Base-by-base conservation (phyloP, 768 basidiomycete genomes). In the Russula olivacea region DNA sequence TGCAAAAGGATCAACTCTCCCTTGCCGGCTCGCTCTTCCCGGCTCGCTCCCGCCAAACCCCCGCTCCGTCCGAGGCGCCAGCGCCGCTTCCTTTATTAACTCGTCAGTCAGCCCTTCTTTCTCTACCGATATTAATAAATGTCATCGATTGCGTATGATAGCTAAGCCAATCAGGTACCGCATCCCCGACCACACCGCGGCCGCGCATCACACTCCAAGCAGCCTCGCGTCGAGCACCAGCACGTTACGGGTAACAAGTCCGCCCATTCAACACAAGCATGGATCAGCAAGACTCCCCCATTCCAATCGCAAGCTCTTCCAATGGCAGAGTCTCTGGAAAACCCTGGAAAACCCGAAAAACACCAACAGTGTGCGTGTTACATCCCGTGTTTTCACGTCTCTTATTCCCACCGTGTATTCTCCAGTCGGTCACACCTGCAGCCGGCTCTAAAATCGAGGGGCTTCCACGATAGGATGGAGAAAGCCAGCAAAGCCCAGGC, bases 291-390 rank as follows among this genome's bases (percentile, higher is more conserved):
- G 36, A 47, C 28, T 55, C 68, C 53, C 60, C 69, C 53, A 57
- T 79, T 19, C 63, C 76, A 30, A 73, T 89, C 30, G 75, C 82
- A 10, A 74, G 81, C n/a, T 83, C 88, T 0, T 78, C 85, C 34
- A 80, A 80, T 61, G 89, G 89, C 14, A 80, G 89, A 40, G 74
- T 79, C 9, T 90, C 88, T 1, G 83, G 88, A 32, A 91, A 89
- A 74, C 69, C 78, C 62, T 91, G 89, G 88, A 87, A 85, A 71
- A 62, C 68, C 4, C 63, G 62, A 38, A 84, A 84, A 70, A 69
- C 77, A 3, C 74, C 84, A 9, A 81, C 81, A 36, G 76, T 79
- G 85, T 85, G 72, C 50, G 79, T 69, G 11, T 30, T 21, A 30
- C 53, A 30, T 43, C 15, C 38, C 48, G 53, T 65, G 53, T 65